Base-by-base conservation (phyloP, 2,329 filamentous ascomycete genomes). In the Colletotrichum tanaceti region DNA sequence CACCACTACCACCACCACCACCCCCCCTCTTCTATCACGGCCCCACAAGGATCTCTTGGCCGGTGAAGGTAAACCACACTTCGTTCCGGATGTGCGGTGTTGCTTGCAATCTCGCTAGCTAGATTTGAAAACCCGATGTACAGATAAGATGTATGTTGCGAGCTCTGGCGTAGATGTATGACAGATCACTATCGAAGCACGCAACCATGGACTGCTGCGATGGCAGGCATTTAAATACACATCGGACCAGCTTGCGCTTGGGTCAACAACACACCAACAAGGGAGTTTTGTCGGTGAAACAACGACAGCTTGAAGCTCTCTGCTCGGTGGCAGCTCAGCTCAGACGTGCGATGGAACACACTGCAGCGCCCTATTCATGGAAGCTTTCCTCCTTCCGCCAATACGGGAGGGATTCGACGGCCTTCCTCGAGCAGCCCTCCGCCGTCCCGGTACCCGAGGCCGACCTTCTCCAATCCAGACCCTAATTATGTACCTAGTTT, bases 181-280 rank as follows among this genome's bases (percentile, higher is more conserved):
- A 54, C n/a, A 22, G 11, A 14, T 5, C 13, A 32, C 50, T 16
- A 32, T 38, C 32, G 50, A 54, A 38, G 11, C 11, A n/a, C n/a
- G n/a, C n/a, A n/a, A 20, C 39, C 20, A 32, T 11, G 22, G 32
- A 14, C 28, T 32, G 4, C 32, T 54, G n/a, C 11, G 50, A 9
- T n/a, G 14, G n/a, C 39, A 39, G 32, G 35, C 32, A 22, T 38
- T 32, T 20, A 39, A 38, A 39, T 22, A 39, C n/a, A n/a, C n/a
- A n/a, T 3, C 32, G 5, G 43, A n/a, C 39, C 32, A 47, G n/a
- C 32, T 10, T 38, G 35, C 44, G 32, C 32, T 49, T 38, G 60
- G 49, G n/a, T 53, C 24, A 32, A 20, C 24, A 14, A 50, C 53
- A 53, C 60, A 53, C 20, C 46, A 43, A 28, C 53, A 24, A n/a